Base-by-base conservation (phyloP, 805 yeast genomes). In the Kuraishia borneana region DNA sequence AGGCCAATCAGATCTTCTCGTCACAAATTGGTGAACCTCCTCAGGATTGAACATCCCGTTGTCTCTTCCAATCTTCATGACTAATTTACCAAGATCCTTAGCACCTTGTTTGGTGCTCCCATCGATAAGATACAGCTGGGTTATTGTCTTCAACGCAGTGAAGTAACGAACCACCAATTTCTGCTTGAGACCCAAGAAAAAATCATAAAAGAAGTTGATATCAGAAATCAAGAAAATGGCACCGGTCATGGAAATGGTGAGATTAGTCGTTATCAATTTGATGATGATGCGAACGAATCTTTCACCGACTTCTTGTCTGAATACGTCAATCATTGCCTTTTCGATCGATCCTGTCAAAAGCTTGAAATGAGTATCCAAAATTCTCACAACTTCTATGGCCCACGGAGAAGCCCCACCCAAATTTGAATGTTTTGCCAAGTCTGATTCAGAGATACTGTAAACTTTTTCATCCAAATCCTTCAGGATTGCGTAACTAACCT, bases 291-390 rank as follows among this genome's bases (percentile, higher is more conserved):
- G 76, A 48, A 84, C 85, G 39, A 92, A 78, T 29, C 97, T 55
- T 52, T 85, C 83, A 0, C 95, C 95, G 22, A 89, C 77, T 48
- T 92, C 98, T 50, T 88, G 95, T 46, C 88, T 92, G 50, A 87
- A 92, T 0, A 89, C 94, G 44, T 88, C 97, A 18, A 88, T 70
- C 9, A 94, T 79, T 1, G 85, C 71, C 49, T 80, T 83, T 36
- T 89, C 97, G 1, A 96, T 83, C 4, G 85, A 69, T 2, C 88
- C 94, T 13, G 71, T 74, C 29, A 85, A 58, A 34, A 84, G 56
- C 39, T 73, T 73, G 38, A 83, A 70, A 50, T 89, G 94, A 12
- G 76, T 72, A 9, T 70, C 70, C 36, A 92, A 54, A 18, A 88
- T 61, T 16, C 64, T 60, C 3, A 84, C 73, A 3, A 73, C 76